Percentiles rank a stretch among this genome's conserved stretches.
Conservation (phyloP, 2,329 filamentous ascomycete genomes). For the Thelonectria discophora region DNA sequence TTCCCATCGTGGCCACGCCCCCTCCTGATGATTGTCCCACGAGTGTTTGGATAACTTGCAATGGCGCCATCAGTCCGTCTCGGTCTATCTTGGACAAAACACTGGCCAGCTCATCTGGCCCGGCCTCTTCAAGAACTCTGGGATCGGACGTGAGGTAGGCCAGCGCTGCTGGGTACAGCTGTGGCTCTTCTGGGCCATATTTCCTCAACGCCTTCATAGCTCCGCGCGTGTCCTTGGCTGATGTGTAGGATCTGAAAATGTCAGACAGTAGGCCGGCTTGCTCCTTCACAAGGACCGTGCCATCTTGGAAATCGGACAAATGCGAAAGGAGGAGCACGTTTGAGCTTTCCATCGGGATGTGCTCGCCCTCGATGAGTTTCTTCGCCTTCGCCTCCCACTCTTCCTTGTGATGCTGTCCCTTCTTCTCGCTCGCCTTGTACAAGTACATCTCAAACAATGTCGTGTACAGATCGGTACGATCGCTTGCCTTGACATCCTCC, state of each 20-base stretch:
- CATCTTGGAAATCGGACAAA: slow-evolving; percentile 87
- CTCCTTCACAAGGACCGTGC: slow-evolving; percentile 91
- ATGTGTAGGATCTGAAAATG: slow-evolving; percentile 95
- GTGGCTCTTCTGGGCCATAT: slow-evolving; percentile 90
- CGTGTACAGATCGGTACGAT: slow-evolving; percentile 88
- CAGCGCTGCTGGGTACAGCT: slow-evolving; percentile 90
- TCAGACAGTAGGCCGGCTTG: slow-evolving; percentile 91
- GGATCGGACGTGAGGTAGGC: slow-evolving; percentile 92
- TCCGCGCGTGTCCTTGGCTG: slow-evolving; percentile 88
- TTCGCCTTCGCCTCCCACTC: slow-evolving; percentile 94
- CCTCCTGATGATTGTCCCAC: slow-evolving; percentile 62
- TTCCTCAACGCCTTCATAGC: slow-evolving; percentile 90
- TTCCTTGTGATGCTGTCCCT: slow-evolving; percentile 70
- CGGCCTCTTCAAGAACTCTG: slow-evolving; percentile 83
- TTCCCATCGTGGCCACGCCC: slow-evolving; percentile 91
- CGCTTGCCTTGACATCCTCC: slow-evolving; percentile 72
- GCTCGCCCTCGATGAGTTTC: slow-evolving; percentile 81
- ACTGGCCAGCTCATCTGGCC: slow-evolving; percentile 78
- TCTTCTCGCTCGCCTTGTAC: slow-evolving; percentile 82
- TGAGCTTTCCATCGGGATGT: slow-evolving; percentile 89
- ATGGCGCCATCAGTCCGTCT: slow-evolving; percentile 90
- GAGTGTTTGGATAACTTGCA: slow-evolving; percentile 95
- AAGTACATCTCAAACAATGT: slow-evolving; percentile 99
- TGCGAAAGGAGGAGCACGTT: slow-evolving; percentile 94
- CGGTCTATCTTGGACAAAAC: slow-evolving; percentile 88